A percentile compares a stretch with the other conserved stretches of the same genome.
Evolutionary conservation across 2,329 filamentous ascomycete species (phyloP).

Genomic region (Amauroascus niger): DNA sequence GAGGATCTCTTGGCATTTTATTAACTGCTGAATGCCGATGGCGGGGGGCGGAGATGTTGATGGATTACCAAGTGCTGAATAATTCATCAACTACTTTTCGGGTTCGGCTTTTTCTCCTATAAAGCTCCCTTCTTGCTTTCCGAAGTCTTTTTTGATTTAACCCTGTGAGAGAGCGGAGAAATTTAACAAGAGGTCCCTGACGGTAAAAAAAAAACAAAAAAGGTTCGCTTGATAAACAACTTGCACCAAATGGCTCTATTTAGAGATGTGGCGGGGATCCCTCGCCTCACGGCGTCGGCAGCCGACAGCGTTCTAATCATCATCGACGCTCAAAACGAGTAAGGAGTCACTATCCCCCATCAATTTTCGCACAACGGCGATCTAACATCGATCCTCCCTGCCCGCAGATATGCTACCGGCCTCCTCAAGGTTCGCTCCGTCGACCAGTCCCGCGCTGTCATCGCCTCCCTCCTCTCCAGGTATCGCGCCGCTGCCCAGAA

Average conservation of each 20-base stretch:
- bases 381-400: not conserved
- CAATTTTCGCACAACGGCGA: not conserved
- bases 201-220: too few relatives aligned
- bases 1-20: not conserved
- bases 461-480: conserved; percentile 47
- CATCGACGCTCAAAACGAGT: conserved; percentile 64
- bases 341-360: conserved; percentile 24
- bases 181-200: too few relatives aligned
- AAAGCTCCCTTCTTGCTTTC: too few relatives aligned
- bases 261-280: conserved; percentile 47
- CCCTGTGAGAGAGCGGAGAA: too few relatives aligned
- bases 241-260: conserved; percentile 32
- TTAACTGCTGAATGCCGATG: not conserved
- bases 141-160: too few relatives aligned
- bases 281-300: conserved; percentile 47
- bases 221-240: too few relatives aligned
- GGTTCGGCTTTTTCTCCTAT: too few relatives aligned
- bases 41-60: not conserved
- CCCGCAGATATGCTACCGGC: conserved; percentile 45
- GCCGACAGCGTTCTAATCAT: conserved; percentile 54
- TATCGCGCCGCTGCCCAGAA: conserved; percentile 47
- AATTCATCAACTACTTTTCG: too few relatives aligned
- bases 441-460: conserved; percentile 45
- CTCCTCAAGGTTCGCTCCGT: conserved; percentile 49
- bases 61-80: too few relatives aligned